These are phyloP conservation scores for Linderniella brevidens DNA, from an alignment of 257 asterid species.

Conservation along the genomic window DNA sequence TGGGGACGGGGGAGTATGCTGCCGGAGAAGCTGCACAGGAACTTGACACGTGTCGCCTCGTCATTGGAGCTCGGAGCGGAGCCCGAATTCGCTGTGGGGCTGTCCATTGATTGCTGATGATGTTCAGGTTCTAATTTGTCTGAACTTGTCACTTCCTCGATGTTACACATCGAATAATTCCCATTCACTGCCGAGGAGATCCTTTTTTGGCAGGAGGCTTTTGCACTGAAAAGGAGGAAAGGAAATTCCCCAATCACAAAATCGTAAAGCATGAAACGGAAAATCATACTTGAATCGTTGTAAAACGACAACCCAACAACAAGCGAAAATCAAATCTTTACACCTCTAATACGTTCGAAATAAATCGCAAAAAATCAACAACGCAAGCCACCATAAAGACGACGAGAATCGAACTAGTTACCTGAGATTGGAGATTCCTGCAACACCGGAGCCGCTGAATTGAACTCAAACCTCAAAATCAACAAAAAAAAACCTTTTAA, in stretches of 20 bases:
- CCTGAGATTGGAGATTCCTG: conserved; percentile 26
- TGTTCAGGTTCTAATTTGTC: conserved; percentile 16
- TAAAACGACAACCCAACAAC: too few relatives aligned
- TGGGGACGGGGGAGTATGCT: conserved; percentile 88
- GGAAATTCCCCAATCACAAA: neutral
- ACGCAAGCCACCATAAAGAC: neutral
- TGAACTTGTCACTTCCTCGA: conserved; percentile 10
- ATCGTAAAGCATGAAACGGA: too few relatives aligned
- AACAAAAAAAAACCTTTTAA: conserved; percentile 20
- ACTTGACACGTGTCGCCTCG: conserved; percentile 63
- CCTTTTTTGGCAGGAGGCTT: neutral
- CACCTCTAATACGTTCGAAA: conserved; percentile 1
- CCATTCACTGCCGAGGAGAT: conserved; percentile 7
- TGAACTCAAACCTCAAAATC: conserved; percentile 19
- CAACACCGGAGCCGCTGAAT: conserved; percentile 22
- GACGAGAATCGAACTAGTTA: conserved; percentile 3
- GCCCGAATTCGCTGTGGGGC: conserved; percentile 29
- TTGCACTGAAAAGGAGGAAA: conserved; percentile 5
- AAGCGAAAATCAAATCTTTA: too few relatives aligned
- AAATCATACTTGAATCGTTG: too few relatives aligned
- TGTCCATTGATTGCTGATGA: conserved; percentile 39
- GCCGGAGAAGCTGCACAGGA: conserved; percentile 84
- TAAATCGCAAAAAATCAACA: conserved; percentile 1
- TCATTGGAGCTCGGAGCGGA: conserved; percentile 35
- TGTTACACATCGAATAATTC: conserved; percentile 22